These are phyloP conservation scores for Scedosporium apiospermum DNA, from an alignment of 2,329 filamentous ascomycete genomes.

Conservation along the genomic window DNA sequence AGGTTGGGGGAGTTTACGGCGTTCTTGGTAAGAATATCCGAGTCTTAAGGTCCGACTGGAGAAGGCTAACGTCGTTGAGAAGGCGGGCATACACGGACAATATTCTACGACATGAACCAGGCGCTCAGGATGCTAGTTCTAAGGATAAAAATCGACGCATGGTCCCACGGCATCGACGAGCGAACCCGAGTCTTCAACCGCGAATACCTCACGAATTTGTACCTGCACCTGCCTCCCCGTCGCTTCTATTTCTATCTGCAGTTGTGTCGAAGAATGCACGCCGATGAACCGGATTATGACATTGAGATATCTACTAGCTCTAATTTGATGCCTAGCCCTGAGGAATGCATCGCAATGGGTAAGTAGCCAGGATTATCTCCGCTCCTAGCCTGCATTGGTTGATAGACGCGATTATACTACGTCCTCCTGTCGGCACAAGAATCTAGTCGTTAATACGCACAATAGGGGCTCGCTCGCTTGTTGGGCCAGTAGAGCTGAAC, in stretches of 20 bases:
- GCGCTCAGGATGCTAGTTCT: conserved; percentile 14
- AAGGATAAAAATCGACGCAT: conserved; percentile 19
- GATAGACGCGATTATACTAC: background rate
- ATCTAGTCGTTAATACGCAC: background rate
- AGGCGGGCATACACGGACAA: conserved; percentile 15
- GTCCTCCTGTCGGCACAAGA: background rate
- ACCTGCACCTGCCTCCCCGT: conserved; percentile 14
- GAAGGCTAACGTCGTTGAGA: background rate
- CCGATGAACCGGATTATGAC: background rate
- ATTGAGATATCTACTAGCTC: background rate
- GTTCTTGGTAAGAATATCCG: conserved; percentile 9
- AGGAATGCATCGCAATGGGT: background rate
- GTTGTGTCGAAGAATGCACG: background rate
- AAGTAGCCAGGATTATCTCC: background rate
- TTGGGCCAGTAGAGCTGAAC: too few species aligned
- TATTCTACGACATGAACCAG: conserved; percentile 15
- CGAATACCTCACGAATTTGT: conserved; percentile 13
- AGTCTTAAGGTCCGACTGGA: background rate
- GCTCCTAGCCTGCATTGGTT: background rate
- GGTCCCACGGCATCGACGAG: conserved; percentile 17
- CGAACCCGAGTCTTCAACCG: conserved; percentile 13
- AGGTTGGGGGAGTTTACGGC: conserved; percentile 8
- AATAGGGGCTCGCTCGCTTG: too few species aligned
- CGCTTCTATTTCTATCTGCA: conserved; percentile 14
- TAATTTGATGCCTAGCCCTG: background rate